Evolutionary conservation across 2,329 filamentous ascomycete genomes (phyloP).

Genomic region (Penicillium sp.): DNA sequence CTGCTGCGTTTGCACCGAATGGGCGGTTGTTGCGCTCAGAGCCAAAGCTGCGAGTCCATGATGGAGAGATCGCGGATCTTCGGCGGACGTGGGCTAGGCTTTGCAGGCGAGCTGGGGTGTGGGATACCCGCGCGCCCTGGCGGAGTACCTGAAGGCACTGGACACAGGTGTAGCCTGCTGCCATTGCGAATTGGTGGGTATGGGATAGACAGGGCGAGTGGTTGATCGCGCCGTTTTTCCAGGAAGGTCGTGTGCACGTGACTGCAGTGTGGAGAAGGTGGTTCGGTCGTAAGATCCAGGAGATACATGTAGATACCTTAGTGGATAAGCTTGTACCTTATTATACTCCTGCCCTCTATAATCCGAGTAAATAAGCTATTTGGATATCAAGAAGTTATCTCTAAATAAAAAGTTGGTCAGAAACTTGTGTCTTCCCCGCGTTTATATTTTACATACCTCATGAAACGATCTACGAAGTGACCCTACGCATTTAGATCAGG

Average conservation of each 20-base stretch:
- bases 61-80: slow-evolving; percentile 28
- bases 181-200: slow-evolving; percentile 36
- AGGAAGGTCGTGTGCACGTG: slow-evolving; percentile 19
- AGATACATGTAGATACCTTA: too few relatives aligned
- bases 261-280: slow-evolving; percentile 4
- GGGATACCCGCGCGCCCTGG: slow-evolving; percentile 30
- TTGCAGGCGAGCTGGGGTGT: slow-evolving; percentile 27
- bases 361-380: too few relatives aligned
- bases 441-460: too few relatives aligned
- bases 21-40: slow-evolving; percentile 30
- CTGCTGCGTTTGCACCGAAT: slow-evolving; percentile 20
- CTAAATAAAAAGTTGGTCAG: too few relatives aligned
- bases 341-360: too few relatives aligned
- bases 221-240: slow-evolving; percentile 17
- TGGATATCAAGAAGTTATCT: too few relatives aligned
- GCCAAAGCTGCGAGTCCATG: slow-evolving; percentile 34
- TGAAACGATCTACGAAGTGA: too few relatives aligned
- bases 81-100: slow-evolving; percentile 30
- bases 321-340: too few relatives aligned
- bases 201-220: slow-evolving; percentile 7
- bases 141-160: slow-evolving; percentile 44
- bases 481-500: too few relatives aligned
- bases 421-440: too few relatives aligned
- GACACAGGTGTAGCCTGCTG: slow-evolving; percentile 45
- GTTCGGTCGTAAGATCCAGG: too few relatives aligned